Evolutionary conservation across 345 rosid genomes (phyloP), one percentile per base, ranked within the genome.

Genomic region (Iberis pinnata): DNA sequence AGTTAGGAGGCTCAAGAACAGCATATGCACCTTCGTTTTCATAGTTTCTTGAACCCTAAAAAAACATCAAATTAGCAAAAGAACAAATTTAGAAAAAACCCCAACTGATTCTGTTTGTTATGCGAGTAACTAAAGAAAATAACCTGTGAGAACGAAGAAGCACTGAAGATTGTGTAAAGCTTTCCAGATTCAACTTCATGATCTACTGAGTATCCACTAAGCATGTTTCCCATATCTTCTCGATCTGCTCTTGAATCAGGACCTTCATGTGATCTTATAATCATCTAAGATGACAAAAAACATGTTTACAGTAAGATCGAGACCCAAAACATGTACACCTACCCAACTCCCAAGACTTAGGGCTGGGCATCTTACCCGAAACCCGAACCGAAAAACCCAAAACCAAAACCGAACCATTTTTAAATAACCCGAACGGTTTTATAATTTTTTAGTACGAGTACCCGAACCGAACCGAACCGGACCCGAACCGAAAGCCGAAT

Each of bases 251-350:
- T 61, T 43, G 69, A 66, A 59, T 67, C 75, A 0, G 73, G 69
- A 4, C 75, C 78, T 58, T 76, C 75, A 18, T 67, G 75, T 60
- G 78, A 76, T 60, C 75, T 70, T 67, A 70, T 76, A 56, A 76
- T 67, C 53, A 67, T 52, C 78, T 73, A 32, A 27, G 24, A 11
- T 51, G 49, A 24, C 50, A 15, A 62, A 52, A 31, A 42, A 60
- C 1, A 18, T 20, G 4, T 60, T 12, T 20, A 7, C 10, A 32
- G 8, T 5, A 12, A 22, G 37, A 22, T 3, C 33, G 18, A 42
- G 12, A 19, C n/a, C n/a, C n/a, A n/a, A n/a, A n/a, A n/a, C n/a
- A n/a, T n/a, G n/a, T n/a, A n/a, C n/a, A n/a, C n/a, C n/a, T n/a
- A n/a, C n/a, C n/a, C n/a, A n/a, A n/a, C n/a, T n/a, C n/a, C n/a